A percentile compares a stretch with the other conserved stretches of the same genome.
These are phyloP conservation scores for Sordariomycetes sp. DNA, from an alignment of 2,329 filamentous ascomycete genomes.

Conservation along the genomic window DNA sequence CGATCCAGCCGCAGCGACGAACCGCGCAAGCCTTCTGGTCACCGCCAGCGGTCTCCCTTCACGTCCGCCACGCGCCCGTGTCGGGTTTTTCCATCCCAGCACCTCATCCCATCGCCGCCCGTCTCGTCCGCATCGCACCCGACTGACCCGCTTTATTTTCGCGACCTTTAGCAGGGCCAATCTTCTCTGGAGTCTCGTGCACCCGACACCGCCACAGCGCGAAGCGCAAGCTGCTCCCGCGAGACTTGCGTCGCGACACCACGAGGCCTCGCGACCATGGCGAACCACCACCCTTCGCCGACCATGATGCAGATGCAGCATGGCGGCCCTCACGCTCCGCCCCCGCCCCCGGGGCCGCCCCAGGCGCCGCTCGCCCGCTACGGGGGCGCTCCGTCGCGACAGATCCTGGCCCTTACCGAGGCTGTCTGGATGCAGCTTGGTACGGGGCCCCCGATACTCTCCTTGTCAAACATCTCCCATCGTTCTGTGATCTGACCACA, in stretches of 20 bases:
- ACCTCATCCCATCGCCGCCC: background rate
- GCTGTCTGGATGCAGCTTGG: constrained; percentile 85
- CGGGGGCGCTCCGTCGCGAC: constrained; percentile 44
- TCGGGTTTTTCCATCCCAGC: background rate
- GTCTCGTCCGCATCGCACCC: background rate
- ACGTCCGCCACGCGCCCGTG: background rate
- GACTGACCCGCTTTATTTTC: background rate
- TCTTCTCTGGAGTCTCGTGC: constrained; percentile 7
- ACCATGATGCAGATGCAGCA: constrained; percentile 62
- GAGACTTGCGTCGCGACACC: constrained; percentile 1
- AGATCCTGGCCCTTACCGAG: constrained; percentile 71
- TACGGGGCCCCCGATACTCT: constrained; percentile 30
- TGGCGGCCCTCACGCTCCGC: constrained; percentile 51
- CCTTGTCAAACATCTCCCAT: background rate
- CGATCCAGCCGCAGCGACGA: background rate
- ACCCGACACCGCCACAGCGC: constrained; percentile 7
- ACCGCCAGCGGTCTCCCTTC: background rate
- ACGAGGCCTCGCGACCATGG: constrained; percentile 33
- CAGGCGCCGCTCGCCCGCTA: constrained; percentile 11
- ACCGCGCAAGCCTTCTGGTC: constrained; percentile 1
- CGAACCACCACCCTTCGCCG: constrained; percentile 69
- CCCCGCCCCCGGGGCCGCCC: constrained; percentile 37
- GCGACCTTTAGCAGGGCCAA: background rate
- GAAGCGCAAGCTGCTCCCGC: constrained; percentile 1
- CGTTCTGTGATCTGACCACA: constrained; percentile 13